Base-by-base conservation (phyloP, 2,329 filamentous ascomycete species). In the Chlorencoelia australis region DNA sequence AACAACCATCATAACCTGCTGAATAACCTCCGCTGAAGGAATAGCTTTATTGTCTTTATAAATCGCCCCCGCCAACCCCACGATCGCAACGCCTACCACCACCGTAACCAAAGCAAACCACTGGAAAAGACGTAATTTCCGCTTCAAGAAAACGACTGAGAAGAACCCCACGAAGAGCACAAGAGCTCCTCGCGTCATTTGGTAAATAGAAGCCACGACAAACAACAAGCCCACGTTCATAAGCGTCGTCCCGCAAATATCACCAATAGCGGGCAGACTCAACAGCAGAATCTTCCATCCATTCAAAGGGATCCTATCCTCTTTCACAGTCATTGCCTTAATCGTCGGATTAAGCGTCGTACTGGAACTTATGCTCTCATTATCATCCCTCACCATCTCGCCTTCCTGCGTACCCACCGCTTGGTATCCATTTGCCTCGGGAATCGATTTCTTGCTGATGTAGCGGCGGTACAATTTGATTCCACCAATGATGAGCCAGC, bases 191-290 rank as follows among this genome's bases (percentile, higher is more conserved):
- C 91, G 72, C 1, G 89, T 96, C 91, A 98, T 98, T 64, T 98
- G 91, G 63, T 95, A 98, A 54, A 98, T 95, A 42, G 85, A 93
- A 2, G 91, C 86, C 9, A 85, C 91, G 16, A 96, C 88, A 57
- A 96, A 88, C 32, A 96, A 70, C 48, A 98, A 69, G 3, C 91
- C 91, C 4, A 86, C 83, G 55, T 98, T 98, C 88, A 98, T 96
- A 37, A 96, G 72, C 4, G 91, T 98, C 4, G 91, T 98, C 31
- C 86, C 91, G 16, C 83, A 77, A 46, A 96, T 94, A 58, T 98
- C 91, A 62, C 88, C 95, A 55, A 87, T 81, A 27, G 91, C 84
- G 1, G 91, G 91, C 8, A 94, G 66, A 6, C 87, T 80, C 36
- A 98, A 72, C 19, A 96, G 61, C 4, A 81, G 54, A 14, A 94